Percentiles rank a stretch among this genome's conserved stretches.
These are phyloP conservation scores for Neurospora sp. DNA, from an alignment of 495 filamentous ascomycete species.

Conservation along the genomic window DNA sequence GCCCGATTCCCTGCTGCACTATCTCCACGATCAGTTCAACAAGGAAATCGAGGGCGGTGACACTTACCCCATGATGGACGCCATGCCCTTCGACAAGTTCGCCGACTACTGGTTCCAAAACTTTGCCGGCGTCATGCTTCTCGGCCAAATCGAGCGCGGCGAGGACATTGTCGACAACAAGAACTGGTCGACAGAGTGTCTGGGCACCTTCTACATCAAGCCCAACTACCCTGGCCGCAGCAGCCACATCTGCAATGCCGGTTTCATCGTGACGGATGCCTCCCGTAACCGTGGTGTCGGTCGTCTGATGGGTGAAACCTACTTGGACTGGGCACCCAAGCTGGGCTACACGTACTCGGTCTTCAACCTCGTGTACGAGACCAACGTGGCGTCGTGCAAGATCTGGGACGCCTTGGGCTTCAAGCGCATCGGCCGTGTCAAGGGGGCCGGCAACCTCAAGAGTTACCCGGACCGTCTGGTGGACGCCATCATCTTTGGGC, in stretches of 20 bases:
- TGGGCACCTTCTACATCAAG: constrained; percentile 95
- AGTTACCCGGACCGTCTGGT: constrained; percentile 71
- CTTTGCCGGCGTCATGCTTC: constrained; percentile 87
- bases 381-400: constrained; percentile 85
- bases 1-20: constrained; percentile 63
- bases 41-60: constrained; percentile 93
- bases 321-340: constrained; percentile 89
- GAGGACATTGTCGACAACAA: constrained; percentile 53
- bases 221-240: constrained; percentile 95
- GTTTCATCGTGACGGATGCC: constrained; percentile 86
- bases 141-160: constrained; percentile 59
- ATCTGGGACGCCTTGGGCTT: constrained; percentile 99
- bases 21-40: constrained; percentile 80
- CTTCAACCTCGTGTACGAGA: constrained; percentile 98
- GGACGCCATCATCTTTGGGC: constrained; percentile 94
- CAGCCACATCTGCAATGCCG: constrained; percentile 93
- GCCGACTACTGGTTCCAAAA: constrained; percentile 91
- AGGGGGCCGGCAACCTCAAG: constrained; percentile 75
- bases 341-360: constrained; percentile 94
- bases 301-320: constrained; percentile 84
- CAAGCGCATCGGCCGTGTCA: constrained; percentile 89
- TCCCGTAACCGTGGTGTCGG: constrained; percentile 86
- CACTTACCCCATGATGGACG: constrained; percentile 87
- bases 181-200: constrained; percentile 76
- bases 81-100: constrained; percentile 66